phyloP scores from a whole-genome alignment of 495 filamentous ascomycete species.

The Letharia lupina region DNA sequence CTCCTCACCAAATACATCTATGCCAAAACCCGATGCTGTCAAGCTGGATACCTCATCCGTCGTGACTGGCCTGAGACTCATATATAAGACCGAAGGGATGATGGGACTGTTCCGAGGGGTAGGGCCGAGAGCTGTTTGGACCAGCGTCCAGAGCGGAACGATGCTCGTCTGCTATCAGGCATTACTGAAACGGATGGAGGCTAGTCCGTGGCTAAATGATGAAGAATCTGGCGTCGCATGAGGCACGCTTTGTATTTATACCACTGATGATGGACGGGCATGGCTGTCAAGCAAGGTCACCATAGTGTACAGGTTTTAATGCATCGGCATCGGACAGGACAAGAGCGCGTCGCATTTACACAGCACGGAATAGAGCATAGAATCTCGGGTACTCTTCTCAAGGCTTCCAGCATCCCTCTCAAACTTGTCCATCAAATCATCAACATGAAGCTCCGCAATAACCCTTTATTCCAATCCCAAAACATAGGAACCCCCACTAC shows the following conservation, averaged over 20 bases:
- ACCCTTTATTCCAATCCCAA: background rate
- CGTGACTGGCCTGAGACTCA: constrained; percentile 70
- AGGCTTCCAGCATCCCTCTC: background rate
- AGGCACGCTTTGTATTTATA: background rate
- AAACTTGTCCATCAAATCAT: background rate
- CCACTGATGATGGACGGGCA: background rate
- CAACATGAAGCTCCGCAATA: background rate
- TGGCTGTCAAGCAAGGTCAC: background rate
- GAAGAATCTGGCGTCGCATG: constrained; percentile 15
- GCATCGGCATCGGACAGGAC: background rate
- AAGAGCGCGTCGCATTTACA: constrained; percentile 10
- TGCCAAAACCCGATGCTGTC: constrained; percentile 61
- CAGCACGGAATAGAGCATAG: constrained; percentile 8
- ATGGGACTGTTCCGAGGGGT: constrained; percentile 92
- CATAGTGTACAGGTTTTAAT: background rate
- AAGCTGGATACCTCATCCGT: constrained; percentile 83
- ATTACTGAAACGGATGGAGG: constrained; percentile 67
- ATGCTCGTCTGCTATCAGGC: constrained; percentile 96
- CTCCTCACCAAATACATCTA: constrained; percentile 70
- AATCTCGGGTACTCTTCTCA: background rate
- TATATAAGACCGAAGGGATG: constrained; percentile 82
- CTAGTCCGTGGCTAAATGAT: constrained; percentile 30
- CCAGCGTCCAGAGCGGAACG: constrained; percentile 89
- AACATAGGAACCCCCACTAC: background rate
- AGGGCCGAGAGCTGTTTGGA: constrained; percentile 92